Evolutionary conservation across 1,139 yeast species (phyloP), one percentile per base, ranked within the genome.

Genomic region (Blastobotrys malaysiensis): DNA sequence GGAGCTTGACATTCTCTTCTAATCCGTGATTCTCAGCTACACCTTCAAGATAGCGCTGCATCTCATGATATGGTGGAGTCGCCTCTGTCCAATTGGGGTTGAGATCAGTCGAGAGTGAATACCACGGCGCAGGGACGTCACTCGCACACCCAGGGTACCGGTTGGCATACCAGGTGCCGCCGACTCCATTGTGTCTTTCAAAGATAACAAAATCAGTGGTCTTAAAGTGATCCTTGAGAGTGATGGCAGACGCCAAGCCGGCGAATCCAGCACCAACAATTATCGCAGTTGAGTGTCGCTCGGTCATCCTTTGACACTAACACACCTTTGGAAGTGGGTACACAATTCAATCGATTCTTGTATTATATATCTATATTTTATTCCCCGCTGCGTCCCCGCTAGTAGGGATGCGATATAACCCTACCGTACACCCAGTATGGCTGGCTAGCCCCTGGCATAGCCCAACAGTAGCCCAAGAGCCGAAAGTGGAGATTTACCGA

Each of bases 221-320:
- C 51, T 73, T 72, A 49, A 63, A 69, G 53, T 71, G 65, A 57
- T 77, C 67, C 49, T 58, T 51, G 31, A 59, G 50, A 13, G 60
- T 51, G 50, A 57, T 55, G 13, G 61, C 58, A 26, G 61, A 50
- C 14, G 57, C 55, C 36, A 73, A 59, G 24, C 76, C 77, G 1
- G 75, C 61, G 43, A 72, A 69, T 19, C 77, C 77, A 1, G 72
- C 72, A 6, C 76, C 75, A 43, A 72, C 65, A 20, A 71, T 59
- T 22, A 72, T 61, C 3, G 55, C 61, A 5, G 51, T 53, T 20
- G 71, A 68, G 7, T 50, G 43, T 20, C 48, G 9, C 11, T 45
- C 43, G 43, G 24, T 26, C 45, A 18, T 11, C 22, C 9, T 18
- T n/a, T n/a, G n/a, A n/a, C n/a, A n/a, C n/a, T n/a, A n/a, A n/a